A percentile compares a stretch with the other conserved stretches of the same genome.
Evolutionary conservation across 352 stramenopile species (phyloP).

Genomic region (Pythium sukuiense): DNA sequence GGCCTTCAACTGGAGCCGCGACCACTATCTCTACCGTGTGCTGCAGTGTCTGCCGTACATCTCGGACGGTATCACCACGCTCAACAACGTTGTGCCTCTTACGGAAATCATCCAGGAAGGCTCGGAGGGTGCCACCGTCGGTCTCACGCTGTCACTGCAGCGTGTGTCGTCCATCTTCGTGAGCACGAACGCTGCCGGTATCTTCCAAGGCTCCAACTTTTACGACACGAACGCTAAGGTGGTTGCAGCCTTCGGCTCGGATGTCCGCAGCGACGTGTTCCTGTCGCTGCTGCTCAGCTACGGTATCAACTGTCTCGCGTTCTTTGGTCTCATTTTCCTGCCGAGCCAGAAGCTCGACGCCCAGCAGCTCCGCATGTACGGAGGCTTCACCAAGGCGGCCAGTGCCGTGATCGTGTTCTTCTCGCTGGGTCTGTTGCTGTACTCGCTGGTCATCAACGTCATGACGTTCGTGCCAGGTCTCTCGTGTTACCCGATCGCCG

Average conservation of each 20-base stretch:
- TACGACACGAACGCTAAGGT: constrained; percentile 33
- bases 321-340: constrained; percentile 49
- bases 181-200: constrained; percentile 43
- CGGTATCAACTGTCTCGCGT: constrained; percentile 51
- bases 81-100: constrained; percentile 59
- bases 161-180: constrained; percentile 60
- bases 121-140: constrained; percentile 57
- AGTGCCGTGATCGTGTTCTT: constrained; percentile 27
- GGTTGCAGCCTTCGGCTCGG: constrained; percentile 31
- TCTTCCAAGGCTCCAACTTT: constrained; percentile 53
- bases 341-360: constrained; percentile 38
- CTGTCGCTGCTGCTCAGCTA: constrained; percentile 56
- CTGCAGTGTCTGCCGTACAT: constrained; percentile 52
- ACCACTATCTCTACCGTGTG: constrained; percentile 60
- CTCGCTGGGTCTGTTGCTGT: constrained; percentile 21
- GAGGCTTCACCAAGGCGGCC: constrained; percentile 34
- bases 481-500: constrained; percentile 26
- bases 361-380: constrained; percentile 40
- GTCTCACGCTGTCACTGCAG: constrained; percentile 60
- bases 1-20: constrained; percentile 40
- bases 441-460: constrained; percentile 33
- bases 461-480: constrained; percentile 30
- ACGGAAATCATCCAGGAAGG: constrained; percentile 71
- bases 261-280: constrained; percentile 47
- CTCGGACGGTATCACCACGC: constrained; percentile 47